Base-by-base conservation (phyloP, 83 land plant species). In the Picea abies region DNA sequence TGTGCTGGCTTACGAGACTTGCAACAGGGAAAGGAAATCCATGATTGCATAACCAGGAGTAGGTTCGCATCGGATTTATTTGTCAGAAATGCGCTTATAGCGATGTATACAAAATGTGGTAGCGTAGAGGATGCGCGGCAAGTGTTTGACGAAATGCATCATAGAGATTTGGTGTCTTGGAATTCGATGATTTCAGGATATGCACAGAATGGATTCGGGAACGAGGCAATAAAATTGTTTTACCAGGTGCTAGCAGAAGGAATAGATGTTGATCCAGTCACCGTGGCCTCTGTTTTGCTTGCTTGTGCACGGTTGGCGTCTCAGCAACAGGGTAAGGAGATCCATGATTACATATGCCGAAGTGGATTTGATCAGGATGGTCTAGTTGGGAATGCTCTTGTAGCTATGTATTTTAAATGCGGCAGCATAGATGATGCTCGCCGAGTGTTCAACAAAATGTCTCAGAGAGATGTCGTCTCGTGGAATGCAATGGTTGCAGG, bases 181-280 rank as follows among this genome's bases (percentile, higher is more conserved):
- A 73, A 73, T 73, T 16, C 77, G 23, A 73, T 79, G 23, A 79
- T 79, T 56, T 23, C 80, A 22, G 62, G 80, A 1, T 52, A 17
- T 79, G 76, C 80, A 52, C 80, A 79, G 80, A 15, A 79, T 79
- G 80, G 80, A 44, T 19, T 20, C 7, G 80, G 80, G 20, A 60
- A 60, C 8, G 64, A 41, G 56, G 80, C 32, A 5, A 15, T 79
- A 25, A 75, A 79, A 17, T 35, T 79, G n/a, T 79, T 79, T 47
- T 5, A 60, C 1, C 17, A 79, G 64, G 35, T 79, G 80, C 75
- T 49, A 60, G 80, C 29, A n/a, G 26, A 14, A 41, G 16, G 49
- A 20, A 12, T 35, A 49, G 52, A 49, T 49, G 11, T 49, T 9
- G 52, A 49, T 10, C 2, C 52, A 9, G 52, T 49, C 52, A 49